Evolutionary conservation across 2,329 filamentous ascomycete species (phyloP), one percentile per base, ranked within the genome.

Genomic region (Penicillium occitanis): DNA sequence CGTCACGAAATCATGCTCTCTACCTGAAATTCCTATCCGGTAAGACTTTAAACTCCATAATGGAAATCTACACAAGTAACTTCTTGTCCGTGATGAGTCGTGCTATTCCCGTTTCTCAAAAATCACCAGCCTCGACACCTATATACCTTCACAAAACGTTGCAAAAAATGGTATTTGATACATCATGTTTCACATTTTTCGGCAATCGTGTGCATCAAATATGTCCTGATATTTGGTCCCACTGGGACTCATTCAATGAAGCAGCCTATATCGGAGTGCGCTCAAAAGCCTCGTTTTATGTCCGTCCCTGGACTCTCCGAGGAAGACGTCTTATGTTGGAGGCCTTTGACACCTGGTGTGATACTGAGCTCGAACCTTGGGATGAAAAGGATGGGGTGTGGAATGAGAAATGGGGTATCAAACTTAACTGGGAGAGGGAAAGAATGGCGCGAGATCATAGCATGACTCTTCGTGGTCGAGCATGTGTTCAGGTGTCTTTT

Each of bases 381-480:
- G 55, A 17, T 14, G 66, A 61, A 5, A 53, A 64, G 19, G 48
- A 57, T 53, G 33, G 30, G 1, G 13, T 60, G 2, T 67, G 66
- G 62, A 67, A 62, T 58, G 62, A 65, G 46, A 67, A 67, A 65
- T 67, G 66, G 66, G 66, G 66, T 2, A 25, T 67, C 25, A 64
- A 44, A 48, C 50, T 67, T 14, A 67, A 65, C 14, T 67, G 66
- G 66, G 66, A 67, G 51, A 48, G 66, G n/a, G 66, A 67, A 51
- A 64, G 14, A 25, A 58, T 67, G 44, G 53, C 50, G 1, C 66
- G 66, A n/a, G 55, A 65, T 42, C 61, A 67, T 28, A 33, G 61
- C 10, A 61, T 67, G 44, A 61, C 61, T 14, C 35, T 59, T 40
- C 62, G 66, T 5, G 66, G 66, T 17, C 61, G 66, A 33, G 53